Conservation (phyloP, 495 filamentous ascomycete genomes). For the Aspergillus avenaceus region DNA sequence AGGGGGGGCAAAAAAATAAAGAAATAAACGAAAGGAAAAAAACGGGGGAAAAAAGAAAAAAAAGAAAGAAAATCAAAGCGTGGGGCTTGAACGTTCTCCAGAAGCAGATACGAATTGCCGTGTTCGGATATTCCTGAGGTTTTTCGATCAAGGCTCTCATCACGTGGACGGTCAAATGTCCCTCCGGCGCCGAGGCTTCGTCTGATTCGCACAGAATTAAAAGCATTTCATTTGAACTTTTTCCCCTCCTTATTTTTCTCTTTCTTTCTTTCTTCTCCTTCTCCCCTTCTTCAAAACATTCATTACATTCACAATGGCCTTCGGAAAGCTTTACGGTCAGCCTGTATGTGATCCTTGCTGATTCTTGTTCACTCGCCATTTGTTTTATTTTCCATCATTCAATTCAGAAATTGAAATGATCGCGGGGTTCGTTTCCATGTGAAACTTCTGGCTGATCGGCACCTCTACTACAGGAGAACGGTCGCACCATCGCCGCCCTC, state of each 20-base stretch:
- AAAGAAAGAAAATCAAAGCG: too few species aligned
- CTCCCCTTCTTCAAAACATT: conserved; percentile 22
- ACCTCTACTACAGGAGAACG: conserved; percentile 62
- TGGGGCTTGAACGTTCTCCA: too few species aligned
- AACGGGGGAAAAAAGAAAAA: too few species aligned
- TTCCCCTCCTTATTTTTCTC: conserved; percentile 31
- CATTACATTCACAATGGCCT: conserved; percentile 64
- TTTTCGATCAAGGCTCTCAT: conserved; percentile 20
- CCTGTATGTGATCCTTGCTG: conserved; percentile 55
- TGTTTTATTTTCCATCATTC: too few species aligned
- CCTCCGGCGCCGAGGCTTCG: conserved; percentile 29
- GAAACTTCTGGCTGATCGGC: conserved; percentile 9
- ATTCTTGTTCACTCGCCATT: conserved; percentile 1
- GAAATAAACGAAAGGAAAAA: not conserved
- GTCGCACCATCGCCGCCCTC: conserved; percentile 80
- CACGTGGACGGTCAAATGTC: conserved; percentile 30
- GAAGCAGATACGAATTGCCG: conserved; percentile 1
- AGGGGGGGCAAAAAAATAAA: not conserved
- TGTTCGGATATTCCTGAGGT: conserved; percentile 17
- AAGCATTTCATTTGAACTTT: conserved; percentile 19
- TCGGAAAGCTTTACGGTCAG: conserved; percentile 94
- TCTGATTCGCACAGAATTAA: conserved; percentile 39
- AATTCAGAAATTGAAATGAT: too few species aligned
- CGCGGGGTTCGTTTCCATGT: too few species aligned
- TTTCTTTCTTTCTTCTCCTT: conserved; percentile 26